These are phyloP conservation scores for Albizia julibrissin DNA, from an alignment of 306 rosid genomes.

Conservation along the genomic window DNA sequence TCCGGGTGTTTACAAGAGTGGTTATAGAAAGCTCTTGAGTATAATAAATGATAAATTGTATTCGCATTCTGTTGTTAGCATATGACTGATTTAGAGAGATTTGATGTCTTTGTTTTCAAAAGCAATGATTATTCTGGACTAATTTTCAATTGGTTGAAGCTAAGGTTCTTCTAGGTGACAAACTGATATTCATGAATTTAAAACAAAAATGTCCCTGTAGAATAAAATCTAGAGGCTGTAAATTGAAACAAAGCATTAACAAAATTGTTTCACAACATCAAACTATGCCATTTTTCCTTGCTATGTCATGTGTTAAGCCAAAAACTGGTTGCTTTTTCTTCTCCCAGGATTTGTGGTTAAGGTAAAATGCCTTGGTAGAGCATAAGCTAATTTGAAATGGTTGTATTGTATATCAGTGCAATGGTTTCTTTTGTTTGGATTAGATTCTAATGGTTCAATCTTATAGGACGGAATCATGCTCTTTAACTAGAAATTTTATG, in stretches of 20 bases:
- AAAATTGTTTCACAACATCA: background rate
- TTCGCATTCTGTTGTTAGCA: background rate
- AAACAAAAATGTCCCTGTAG: background rate
- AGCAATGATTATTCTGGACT: background rate
- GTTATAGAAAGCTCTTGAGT: background rate
- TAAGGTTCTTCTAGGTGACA: background rate
- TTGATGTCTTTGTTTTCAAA: slow-evolving; percentile 1
- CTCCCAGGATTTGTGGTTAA: background rate
- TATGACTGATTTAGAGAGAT: background rate
- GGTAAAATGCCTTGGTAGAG: background rate
- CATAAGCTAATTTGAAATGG: slow-evolving; percentile 3
- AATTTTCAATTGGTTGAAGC: slow-evolving; percentile 13
- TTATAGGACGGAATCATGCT: slow-evolving; percentile 9
- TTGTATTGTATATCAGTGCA: slow-evolving; percentile 4
- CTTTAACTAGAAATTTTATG: background rate
- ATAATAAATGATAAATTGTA: background rate
- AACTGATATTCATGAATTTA: slow-evolving; percentile 9
- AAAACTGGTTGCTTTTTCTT: background rate
- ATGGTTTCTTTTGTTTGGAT: background rate
- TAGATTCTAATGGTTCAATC: background rate
- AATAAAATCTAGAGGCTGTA: slow-evolving; percentile 16
- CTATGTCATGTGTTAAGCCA: background rate
- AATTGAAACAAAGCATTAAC: slow-evolving; percentile 3
- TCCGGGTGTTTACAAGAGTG: slow-evolving; percentile 58
- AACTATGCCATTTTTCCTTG: background rate